A percentile compares a stretch with the other conserved stretches of the same genome.
These are phyloP conservation scores for Hansenula sp. DNA, from an alignment of 1,139 yeast genomes.

Conservation along the genomic window DNA sequence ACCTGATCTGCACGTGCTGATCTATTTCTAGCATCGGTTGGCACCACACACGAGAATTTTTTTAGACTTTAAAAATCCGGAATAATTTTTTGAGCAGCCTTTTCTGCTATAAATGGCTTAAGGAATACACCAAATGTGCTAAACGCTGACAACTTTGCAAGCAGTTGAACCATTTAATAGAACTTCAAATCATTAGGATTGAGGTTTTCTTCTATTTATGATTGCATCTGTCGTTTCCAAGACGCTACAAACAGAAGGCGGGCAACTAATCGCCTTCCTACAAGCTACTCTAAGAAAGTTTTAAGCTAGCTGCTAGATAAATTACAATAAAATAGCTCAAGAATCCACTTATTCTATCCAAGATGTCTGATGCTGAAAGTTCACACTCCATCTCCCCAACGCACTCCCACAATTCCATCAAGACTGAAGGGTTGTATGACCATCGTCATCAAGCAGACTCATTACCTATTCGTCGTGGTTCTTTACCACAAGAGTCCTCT, in stretches of 20 bases:
- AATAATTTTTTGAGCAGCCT: too few species aligned
- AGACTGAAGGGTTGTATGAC: constrained; percentile 44
- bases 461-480: constrained; percentile 32
- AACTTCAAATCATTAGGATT: neutral
- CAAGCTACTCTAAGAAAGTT: too few species aligned
- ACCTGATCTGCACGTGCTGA: too few species aligned
- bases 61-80: too few species aligned
- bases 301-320: neutral
- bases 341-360: neutral
- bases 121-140: neutral
- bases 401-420: constrained; percentile 24
- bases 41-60: too few species aligned
- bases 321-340: neutral
- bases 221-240: neutral
- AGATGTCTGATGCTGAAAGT: constrained; percentile 24
- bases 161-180: neutral
- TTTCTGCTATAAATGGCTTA: too few species aligned
- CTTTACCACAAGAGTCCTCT: constrained; percentile 5
- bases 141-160: neutral
- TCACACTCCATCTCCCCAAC: constrained; percentile 14
- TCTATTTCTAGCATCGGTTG: too few species aligned
- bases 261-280: neutral
- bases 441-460: constrained; percentile 50
- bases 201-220: neutral
- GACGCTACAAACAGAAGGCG: constrained; percentile 1